phyloP scores from a whole-genome alignment of 805 yeast genomes.

The Helenozyma baotianmanensis region DNA sequence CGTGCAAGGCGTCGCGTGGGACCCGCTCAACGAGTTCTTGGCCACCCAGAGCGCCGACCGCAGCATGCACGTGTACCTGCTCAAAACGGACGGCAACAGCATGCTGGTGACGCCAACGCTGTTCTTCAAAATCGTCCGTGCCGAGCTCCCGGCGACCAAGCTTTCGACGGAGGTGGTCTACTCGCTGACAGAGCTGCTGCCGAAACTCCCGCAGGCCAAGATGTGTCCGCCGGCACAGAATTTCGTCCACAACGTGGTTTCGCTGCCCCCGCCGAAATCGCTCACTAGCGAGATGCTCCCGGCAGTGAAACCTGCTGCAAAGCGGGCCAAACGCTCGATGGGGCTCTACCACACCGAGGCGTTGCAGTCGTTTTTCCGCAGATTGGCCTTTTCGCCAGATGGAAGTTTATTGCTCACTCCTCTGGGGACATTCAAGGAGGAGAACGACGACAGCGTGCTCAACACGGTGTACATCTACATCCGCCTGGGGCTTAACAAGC shows the following conservation, averaged over 20 bases:
- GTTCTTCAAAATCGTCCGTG: constrained; percentile 47
- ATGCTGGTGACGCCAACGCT: constrained; percentile 31
- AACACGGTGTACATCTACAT: constrained; percentile 81
- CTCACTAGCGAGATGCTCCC: no score
- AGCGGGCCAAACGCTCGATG: constrained; percentile 20
- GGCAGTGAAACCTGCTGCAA: no score
- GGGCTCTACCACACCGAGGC: constrained; percentile 77
- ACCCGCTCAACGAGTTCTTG: constrained; percentile 71
- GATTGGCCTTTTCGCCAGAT: constrained; percentile 85
- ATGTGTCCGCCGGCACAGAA: no score
- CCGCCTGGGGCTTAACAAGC: constrained; percentile 58
- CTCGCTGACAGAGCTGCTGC: no score
- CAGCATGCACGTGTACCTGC: constrained; percentile 32
- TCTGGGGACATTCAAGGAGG: constrained; percentile 57
- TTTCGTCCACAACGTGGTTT: no score
- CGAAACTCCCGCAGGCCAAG: no score
- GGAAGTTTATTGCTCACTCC: constrained; percentile 73
- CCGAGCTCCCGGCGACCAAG: constrained; percentile 45
- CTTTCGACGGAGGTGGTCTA: constrained; percentile 25
- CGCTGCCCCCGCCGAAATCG: no score
- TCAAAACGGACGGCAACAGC: constrained; percentile 26
- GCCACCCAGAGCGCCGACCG: constrained; percentile 92
- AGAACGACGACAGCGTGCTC: constrained; percentile 18
- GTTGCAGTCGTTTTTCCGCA: constrained; percentile 82
- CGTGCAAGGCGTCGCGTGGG: constrained; percentile 97